Conservation (phyloP, 1,284 basidiomycete genomes). For the Xerocomus alliaceus region DNA sequence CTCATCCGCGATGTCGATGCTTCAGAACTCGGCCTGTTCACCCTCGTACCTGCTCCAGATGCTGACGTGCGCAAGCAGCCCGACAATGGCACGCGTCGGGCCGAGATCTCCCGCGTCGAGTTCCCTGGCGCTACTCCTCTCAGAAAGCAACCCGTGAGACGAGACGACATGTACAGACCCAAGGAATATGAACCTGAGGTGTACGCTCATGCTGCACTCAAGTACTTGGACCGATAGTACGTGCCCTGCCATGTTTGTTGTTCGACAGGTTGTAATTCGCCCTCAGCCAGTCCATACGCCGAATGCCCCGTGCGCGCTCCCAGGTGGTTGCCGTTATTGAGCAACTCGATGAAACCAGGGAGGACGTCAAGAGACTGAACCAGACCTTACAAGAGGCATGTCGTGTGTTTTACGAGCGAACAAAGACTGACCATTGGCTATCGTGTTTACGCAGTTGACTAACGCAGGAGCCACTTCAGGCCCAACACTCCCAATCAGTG, state of each 20-base stretch:
- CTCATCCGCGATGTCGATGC: slow-evolving; percentile 79
- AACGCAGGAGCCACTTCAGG: slow-evolving; percentile 45
- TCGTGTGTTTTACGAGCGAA: slow-evolving; percentile 4
- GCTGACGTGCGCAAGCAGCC: slow-evolving; percentile 44
- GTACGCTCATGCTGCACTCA: slow-evolving; percentile 74
- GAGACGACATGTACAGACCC: slow-evolving; percentile 48
- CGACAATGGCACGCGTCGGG: slow-evolving; percentile 37
- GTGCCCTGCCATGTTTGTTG: slow-evolving; percentile 32
- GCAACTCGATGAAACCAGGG: slow-evolving; percentile 56
- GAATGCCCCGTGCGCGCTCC: slow-evolving; percentile 72
- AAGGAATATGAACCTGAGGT: slow-evolving; percentile 70
- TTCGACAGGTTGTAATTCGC: slow-evolving; percentile 1
- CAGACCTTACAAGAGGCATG: slow-evolving; percentile 62
- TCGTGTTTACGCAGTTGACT: slow-evolving; percentile 24
- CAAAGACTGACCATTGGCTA: slow-evolving; percentile 8
- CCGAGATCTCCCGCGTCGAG: slow-evolving; percentile 64
- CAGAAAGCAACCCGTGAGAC: slow-evolving; percentile 52
- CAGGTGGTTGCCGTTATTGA: slow-evolving; percentile 63
- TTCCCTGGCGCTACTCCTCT: slow-evolving; percentile 76
- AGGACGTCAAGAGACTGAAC: slow-evolving; percentile 57
- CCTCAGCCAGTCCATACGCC: slow-evolving; percentile 63
- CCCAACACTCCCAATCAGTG: slow-evolving; percentile 48
- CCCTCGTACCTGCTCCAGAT: slow-evolving; percentile 49
- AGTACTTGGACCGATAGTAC: slow-evolving; percentile 76
- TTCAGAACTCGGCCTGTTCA: slow-evolving; percentile 77